These are phyloP conservation scores for Stagonosporopsis vannaccii DNA, from an alignment of 2,329 filamentous ascomycete species.

Conservation along the genomic window DNA sequence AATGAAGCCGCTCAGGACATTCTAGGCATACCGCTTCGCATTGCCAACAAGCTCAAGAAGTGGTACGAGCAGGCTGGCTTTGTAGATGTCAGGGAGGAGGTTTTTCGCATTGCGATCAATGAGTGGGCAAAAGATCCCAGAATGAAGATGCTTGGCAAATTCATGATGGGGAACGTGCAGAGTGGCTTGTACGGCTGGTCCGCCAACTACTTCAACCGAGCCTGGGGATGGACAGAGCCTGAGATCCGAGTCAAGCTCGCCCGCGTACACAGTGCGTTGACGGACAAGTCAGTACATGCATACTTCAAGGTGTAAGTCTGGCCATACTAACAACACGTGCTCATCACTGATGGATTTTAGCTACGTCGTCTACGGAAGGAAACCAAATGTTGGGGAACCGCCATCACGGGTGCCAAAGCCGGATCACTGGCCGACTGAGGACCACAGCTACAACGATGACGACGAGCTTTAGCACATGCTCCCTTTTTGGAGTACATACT, in stretches of 20 bases:
- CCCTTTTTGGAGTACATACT: neutral
- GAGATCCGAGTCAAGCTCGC: conserved; percentile 57
- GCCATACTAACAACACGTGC: neutral
- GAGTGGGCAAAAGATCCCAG: conserved; percentile 59
- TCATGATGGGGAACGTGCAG: conserved; percentile 57
- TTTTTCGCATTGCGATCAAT: conserved; percentile 62
- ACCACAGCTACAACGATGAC: conserved; percentile 16
- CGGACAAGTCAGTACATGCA: conserved; percentile 50
- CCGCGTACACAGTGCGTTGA: conserved; percentile 50
- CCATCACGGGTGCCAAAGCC: conserved; percentile 29
- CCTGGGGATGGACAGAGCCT: conserved; percentile 53
- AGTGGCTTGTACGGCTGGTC: conserved; percentile 55
- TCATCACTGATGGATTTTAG: conserved; percentile 18
- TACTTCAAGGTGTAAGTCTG: conserved; percentile 53
- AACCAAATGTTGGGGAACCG: conserved; percentile 28
- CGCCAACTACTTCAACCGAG: conserved; percentile 53
- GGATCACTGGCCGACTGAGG: conserved; percentile 27
- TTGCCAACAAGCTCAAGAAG: conserved; percentile 61
- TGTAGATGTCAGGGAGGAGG: conserved; percentile 61
- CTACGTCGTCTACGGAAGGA: conserved; percentile 40
- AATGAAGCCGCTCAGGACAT: conserved; percentile 56
- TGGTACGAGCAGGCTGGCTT: conserved; percentile 66
- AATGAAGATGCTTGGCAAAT: conserved; percentile 58
- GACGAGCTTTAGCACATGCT: neutral
- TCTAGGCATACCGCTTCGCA: conserved; percentile 56